These are phyloP conservation scores for Helianthus tuberosus DNA, from an alignment of 129 eudicot species.

Conservation along the genomic window DNA sequence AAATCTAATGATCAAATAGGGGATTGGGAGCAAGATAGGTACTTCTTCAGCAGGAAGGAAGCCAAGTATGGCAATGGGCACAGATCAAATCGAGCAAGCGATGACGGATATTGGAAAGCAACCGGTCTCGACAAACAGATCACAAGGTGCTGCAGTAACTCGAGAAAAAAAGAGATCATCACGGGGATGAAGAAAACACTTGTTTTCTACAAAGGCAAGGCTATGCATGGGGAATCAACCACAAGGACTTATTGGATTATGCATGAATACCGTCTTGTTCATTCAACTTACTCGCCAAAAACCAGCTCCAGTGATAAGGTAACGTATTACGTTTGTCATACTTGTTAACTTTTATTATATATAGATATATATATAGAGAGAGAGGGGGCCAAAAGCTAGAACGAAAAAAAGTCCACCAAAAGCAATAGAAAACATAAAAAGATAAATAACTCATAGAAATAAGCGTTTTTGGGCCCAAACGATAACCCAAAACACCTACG, in stretches of 20 bases:
- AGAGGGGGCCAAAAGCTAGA: no score
- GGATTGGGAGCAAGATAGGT: slow-evolving; percentile 64
- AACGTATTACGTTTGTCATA: not conserved
- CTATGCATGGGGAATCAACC: slow-evolving; percentile 35
- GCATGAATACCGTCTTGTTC: slow-evolving; percentile 77
- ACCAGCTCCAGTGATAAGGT: slow-evolving; percentile 28
- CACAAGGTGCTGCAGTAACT: slow-evolving; percentile 33
- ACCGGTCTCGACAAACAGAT: slow-evolving; percentile 59
- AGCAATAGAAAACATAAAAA: no score
- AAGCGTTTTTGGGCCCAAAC: no score
- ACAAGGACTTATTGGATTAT: slow-evolving; percentile 69
- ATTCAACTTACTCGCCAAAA: slow-evolving; percentile 26
- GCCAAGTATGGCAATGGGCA: slow-evolving; percentile 43
- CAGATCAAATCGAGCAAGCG: slow-evolving; percentile 43
- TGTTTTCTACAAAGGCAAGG: slow-evolving; percentile 53
- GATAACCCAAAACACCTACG: no score
- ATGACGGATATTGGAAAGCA: slow-evolving; percentile 64
- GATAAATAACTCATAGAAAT: no score
- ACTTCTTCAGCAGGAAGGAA: slow-evolving; percentile 73
- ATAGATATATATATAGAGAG: no score
- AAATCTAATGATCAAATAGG: slow-evolving; percentile 36
- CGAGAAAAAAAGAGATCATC: slow-evolving; percentile 38
- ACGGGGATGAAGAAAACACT: slow-evolving; percentile 73
- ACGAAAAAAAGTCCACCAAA: no score
- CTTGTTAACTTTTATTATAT: no score